These are phyloP conservation scores for Trametes punicea DNA, from an alignment of 768 basidiomycete species.

Conservation along the genomic window DNA sequence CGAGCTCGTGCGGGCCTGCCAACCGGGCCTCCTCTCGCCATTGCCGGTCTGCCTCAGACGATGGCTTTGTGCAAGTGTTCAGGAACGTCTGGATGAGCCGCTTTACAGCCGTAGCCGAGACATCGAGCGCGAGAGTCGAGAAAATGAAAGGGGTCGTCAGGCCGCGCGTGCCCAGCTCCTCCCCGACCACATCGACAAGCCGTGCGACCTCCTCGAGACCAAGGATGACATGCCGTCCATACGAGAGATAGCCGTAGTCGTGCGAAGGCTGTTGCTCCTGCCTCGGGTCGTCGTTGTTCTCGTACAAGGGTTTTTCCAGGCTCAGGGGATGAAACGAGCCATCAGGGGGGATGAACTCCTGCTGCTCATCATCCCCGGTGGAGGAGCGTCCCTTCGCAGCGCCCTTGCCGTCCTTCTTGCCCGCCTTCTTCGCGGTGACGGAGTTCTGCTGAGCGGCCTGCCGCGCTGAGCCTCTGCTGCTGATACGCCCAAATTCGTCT, in stretches of 20 bases:
- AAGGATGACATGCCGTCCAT: conserved; percentile 69
- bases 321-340: conserved; percentile 34
- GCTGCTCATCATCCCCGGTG: conserved; percentile 35
- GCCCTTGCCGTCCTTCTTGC: conserved; percentile 19
- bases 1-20: conserved; percentile 83
- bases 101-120: conserved; percentile 69
- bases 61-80: conserved; percentile 45
- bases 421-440: conserved; percentile 13
- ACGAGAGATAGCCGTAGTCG: conserved; percentile 73
- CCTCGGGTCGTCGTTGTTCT: conserved; percentile 20
- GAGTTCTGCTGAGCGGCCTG: conserved; percentile 27
- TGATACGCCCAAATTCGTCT: conserved; percentile 68
- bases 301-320: conserved; percentile 32
- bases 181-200: conserved; percentile 66
- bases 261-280: conserved; percentile 29
- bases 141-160: conserved; percentile 91
- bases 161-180: conserved; percentile 67
- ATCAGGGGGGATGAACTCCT: conserved; percentile 31
- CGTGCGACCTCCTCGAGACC: conserved; percentile 70
- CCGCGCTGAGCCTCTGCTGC: conserved; percentile 43
- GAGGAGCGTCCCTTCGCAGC: conserved; percentile 35
- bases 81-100: conserved; percentile 81
- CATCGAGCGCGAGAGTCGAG: conserved; percentile 82
- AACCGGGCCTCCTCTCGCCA: conserved; percentile 83
- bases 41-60: conserved; percentile 43